These are phyloP conservation scores for Saturnispora mendoncae DNA, from an alignment of 805 yeast species.

Conservation along the genomic window DNA sequence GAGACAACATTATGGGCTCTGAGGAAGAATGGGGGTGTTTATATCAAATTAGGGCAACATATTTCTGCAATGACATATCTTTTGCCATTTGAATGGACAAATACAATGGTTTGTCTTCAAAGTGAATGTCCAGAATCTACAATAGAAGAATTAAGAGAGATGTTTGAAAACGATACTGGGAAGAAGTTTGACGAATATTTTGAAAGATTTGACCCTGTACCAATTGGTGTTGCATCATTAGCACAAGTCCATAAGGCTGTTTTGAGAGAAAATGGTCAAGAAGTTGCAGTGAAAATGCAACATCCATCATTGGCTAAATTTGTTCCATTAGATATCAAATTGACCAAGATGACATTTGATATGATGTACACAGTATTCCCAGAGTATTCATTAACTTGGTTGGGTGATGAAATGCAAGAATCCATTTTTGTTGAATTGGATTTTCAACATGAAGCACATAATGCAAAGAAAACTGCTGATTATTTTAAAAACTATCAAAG, in stretches of 20 bases:
- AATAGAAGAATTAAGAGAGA: constrained; percentile 51
- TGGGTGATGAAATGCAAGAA: constrained; percentile 84
- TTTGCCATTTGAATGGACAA: constrained; percentile 90
- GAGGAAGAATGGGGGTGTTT: constrained; percentile 83
- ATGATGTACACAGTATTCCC: constrained; percentile 77
- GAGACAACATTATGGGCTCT: constrained; percentile 67
- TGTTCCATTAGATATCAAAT: constrained; percentile 79
- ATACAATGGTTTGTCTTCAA: constrained; percentile 86
- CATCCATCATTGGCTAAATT: constrained; percentile 82
- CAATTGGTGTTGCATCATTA: constrained; percentile 91
- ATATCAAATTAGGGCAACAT: constrained; percentile 93
- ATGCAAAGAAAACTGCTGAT: constrained; percentile 60
- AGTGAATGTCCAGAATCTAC: constrained; percentile 83
- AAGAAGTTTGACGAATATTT: constrained; percentile 52
- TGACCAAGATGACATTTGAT: constrained; percentile 69
- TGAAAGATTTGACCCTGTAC: constrained; percentile 53
- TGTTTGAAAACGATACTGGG: constrained; percentile 67
- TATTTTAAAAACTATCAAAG: constrained; percentile 51
- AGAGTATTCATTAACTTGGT: constrained; percentile 88
- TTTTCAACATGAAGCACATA: constrained; percentile 77
- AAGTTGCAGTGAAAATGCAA: constrained; percentile 90
- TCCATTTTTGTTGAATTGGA: constrained; percentile 89
- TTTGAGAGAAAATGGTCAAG: constrained; percentile 42
- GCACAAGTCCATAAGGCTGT: constrained; percentile 91
- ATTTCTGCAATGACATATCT: constrained; percentile 85